Base-by-base conservation (phyloP, 305 asterid genomes). In the Stenogyne calaminthoides region DNA sequence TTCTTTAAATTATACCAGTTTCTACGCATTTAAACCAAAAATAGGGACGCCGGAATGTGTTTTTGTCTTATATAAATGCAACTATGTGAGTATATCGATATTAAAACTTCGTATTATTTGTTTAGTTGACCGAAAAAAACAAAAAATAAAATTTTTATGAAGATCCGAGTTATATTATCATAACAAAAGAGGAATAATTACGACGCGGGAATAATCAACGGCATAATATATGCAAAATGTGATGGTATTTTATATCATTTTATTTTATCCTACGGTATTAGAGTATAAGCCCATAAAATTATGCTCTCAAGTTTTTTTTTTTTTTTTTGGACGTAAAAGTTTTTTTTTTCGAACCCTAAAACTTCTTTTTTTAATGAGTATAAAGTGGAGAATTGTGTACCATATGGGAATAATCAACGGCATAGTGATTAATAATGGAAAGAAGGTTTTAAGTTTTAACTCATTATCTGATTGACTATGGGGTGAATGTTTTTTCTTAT, bases 161-260 rank as follows among this genome's bases (percentile, higher is more conserved):
- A 46, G 52, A 46, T 7, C 8, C 9, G 54, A 11, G 8, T 46
- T 46, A 4, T 46, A 46, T 54, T 54, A 12, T 54, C 27, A 18
- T 54, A 54, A 54, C 9, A 55, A 55, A 55, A 55, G 36, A 46
- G 60, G 16, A n/a, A 40, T 27, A 47, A 42, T 12, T 52, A 20
- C 59, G 6, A 19, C 9, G 25, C 22, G 1, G 27, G 60, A 66
- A 27, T 55, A 66, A 67, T 67, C 71, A 29, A 67, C 71, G 60
- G 60, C 60, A 62, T 34, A 62, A 62, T 72, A 14, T 51, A 7
- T 34, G 76, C 19, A 69, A 46, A 52, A 32, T 42, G 63, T 72
- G 49, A 19, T 40, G 47, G 47, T 14, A 2, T 9, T 1, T 9
- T 2, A 4, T 18, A 9, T 8, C 9, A 16, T 54, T 7, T 55